A percentile compares a stretch with the other conserved stretches of the same genome.
phyloP scores from a whole-genome alignment of 2,329 filamentous ascomycete genomes.

The Cladobotryum mycophilum region DNA sequence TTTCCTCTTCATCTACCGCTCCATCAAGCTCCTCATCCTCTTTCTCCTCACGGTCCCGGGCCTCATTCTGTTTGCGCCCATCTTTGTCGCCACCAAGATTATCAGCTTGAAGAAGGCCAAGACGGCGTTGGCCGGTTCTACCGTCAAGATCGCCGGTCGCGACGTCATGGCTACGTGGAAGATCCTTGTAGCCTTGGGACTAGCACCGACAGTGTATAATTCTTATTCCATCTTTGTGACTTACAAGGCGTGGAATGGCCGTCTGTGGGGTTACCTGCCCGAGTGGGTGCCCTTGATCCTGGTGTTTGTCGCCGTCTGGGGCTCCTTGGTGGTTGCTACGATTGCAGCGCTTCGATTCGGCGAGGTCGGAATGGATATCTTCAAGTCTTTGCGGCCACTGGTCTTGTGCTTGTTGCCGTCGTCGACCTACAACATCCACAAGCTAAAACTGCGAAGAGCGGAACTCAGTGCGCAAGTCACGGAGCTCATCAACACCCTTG shows the following conservation, averaged over 20 bases:
- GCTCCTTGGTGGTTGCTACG: conserved; percentile 80
- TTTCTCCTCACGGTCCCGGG: conserved; percentile 80
- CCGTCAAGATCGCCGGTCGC: conserved; percentile 79
- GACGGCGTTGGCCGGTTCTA: conserved; percentile 76
- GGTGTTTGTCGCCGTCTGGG: conserved; percentile 66
- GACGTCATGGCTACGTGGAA: conserved; percentile 96
- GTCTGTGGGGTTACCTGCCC: conserved; percentile 76
- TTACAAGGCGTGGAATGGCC: conserved; percentile 72
- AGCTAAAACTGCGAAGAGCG: conserved; percentile 65
- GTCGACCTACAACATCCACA: conserved; percentile 76
- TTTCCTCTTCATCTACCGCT: conserved; percentile 69
- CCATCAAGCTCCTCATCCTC: conserved; percentile 70
- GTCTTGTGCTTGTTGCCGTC: conserved; percentile 78
- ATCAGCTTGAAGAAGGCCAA: conserved; percentile 78
- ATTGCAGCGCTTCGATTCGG: conserved; percentile 92
- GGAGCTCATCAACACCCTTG: conserved; percentile 87
- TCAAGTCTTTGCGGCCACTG: conserved; percentile 87
- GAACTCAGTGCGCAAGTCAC: conserved; percentile 78
- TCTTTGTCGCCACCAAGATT: conserved; percentile 77
- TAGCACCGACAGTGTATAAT: conserved; percentile 76
- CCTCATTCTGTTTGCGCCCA: conserved; percentile 77
- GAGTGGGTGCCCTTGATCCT: conserved; percentile 73
- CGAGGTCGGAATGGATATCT: conserved; percentile 97
- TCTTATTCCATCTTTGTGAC: conserved; percentile 71
- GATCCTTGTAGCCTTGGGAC: conserved; percentile 75